Evolutionary conservation across 768 basidiomycete species (phyloP).

Genomic region (Suillus discolor): DNA sequence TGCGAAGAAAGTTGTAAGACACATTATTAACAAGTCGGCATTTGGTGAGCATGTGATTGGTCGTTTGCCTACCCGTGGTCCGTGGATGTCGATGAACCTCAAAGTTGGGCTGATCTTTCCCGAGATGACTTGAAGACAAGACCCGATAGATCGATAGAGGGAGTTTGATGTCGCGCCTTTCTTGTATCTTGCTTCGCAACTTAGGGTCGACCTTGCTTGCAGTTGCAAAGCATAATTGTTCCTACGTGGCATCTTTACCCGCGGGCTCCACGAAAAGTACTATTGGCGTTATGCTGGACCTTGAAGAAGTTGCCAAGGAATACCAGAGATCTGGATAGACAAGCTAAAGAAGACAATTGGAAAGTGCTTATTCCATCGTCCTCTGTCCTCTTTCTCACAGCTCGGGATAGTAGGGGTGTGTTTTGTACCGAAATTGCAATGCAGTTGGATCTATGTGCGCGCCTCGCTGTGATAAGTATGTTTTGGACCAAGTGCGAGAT

Average conservation of each 20-base stretch:
- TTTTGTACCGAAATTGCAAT: not conserved
- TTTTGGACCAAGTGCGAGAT: not conserved
- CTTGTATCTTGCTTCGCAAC: not conserved
- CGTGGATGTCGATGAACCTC: not conserved
- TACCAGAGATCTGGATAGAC: not conserved
- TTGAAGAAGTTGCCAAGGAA: not conserved
- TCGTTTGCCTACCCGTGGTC: constrained; percentile 14
- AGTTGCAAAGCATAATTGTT: not conserved
- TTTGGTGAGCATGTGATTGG: not conserved
- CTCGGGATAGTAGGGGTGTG: not conserved
- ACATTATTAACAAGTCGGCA: not conserved
- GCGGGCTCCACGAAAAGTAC: no score
- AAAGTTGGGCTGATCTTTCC: not conserved
- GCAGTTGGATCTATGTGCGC: not conserved
- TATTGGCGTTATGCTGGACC: not conserved
- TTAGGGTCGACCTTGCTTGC: not conserved
- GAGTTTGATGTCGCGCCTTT: not conserved
- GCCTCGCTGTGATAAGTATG: not conserved
- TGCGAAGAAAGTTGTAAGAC: constrained; percentile 1
- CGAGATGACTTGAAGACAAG: not conserved
- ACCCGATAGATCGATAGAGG: not conserved
- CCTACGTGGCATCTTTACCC: not conserved
- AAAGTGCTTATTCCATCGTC: not conserved
- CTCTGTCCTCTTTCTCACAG: not conserved
- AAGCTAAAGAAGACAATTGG: not conserved